Evolutionary conservation across 805 yeast species (phyloP), one percentile per base, ranked within the genome.

Genomic region (Yamadazyma phyllophila): DNA sequence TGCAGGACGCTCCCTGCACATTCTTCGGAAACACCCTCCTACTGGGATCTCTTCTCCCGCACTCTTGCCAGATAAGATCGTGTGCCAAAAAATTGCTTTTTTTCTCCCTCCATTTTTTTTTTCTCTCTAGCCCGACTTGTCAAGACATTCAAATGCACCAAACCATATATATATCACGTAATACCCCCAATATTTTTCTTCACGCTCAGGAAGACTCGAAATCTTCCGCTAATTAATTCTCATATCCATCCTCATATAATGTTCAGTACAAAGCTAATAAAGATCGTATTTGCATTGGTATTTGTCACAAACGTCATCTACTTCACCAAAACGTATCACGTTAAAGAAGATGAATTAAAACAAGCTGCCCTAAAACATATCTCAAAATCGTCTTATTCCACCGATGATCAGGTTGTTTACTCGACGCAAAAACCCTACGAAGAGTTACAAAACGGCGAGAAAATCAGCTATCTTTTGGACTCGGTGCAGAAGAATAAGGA

Each of bases 401-500:
- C 59, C n/a, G 64, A 62, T 36, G 63, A 58, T 41, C 52, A 52
- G 37, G 48, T 56, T 5, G 17, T 41, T 14, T 49, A 45, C 13
- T 53, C 60, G 11, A 26, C 24, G 1, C 53, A 51, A n/a, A 44
- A 42, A 12, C 41, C 47, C 6, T 63, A 60, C 39, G 44, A 52
- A 8, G 50, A 48, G 11, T 47, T 62, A 31, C 49, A 42, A 5
- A 36, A 53, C 12, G 39, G 47, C 16, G 58, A 61, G 41, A 50
- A 55, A 35, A 45, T 61, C 7, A 45, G 55, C 8, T 52, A 55
- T 41, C 45, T 56, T 7, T 44, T 62, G 36, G 50, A 55, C 14
- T 42, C 52, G 30, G 62, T 61, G 12, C 49, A 54, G 9, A 26
- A 38, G 13, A 60, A 65, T 33, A 55, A 57, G 46, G 56, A 57